Evolutionary conservation across 441 rosid species (phyloP), one percentile per base, ranked within the genome.

Genomic region (Erodium texanum): DNA sequence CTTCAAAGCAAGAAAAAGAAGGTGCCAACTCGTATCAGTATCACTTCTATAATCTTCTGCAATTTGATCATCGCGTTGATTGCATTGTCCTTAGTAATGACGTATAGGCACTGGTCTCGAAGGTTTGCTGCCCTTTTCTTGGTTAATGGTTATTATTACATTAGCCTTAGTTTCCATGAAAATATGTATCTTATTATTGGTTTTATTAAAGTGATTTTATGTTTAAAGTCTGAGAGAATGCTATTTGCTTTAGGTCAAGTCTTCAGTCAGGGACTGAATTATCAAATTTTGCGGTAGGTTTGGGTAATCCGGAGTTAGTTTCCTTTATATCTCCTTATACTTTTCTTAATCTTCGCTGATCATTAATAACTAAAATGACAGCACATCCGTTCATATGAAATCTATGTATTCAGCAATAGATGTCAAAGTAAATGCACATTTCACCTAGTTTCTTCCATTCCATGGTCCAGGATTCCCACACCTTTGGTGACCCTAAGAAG

Each of bases 1-100:
- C 78, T 80, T 77, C 98, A 87, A 81, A 92, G 96, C 84, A 92
- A 92, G 81, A 88, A 75, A 88, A 88, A 92, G 86, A 90, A 86
- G 71, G 83, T 75, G 22, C 90, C 93, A 0, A 81, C 86, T 78
- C 89, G 89, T 0, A 74, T 87, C 59, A 85, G 92, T 71, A 68
- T 76, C 74, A 80, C 93, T 0, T 80, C 88, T 1, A 80, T 90
- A 67, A 58, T 88, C 29, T 61, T 79, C 5, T 86, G 86, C 81
- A 77, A 77, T 70, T 71, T 88, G 66, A 73, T 86, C 36, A 75
- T 84, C 68, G 81, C 82, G 62, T 67, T 86, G 77, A 69, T 85
- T 48, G 67, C 84, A 56, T 66, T 87, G 32, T 78, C 87, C 10
- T 72, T 86, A 75, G 76, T 82, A 73, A 84, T 88, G 20, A 82